Evolutionary conservation across 176 grass and related monocot genomes (phyloP).

Genomic region (Aegilops tauschii): DNA sequence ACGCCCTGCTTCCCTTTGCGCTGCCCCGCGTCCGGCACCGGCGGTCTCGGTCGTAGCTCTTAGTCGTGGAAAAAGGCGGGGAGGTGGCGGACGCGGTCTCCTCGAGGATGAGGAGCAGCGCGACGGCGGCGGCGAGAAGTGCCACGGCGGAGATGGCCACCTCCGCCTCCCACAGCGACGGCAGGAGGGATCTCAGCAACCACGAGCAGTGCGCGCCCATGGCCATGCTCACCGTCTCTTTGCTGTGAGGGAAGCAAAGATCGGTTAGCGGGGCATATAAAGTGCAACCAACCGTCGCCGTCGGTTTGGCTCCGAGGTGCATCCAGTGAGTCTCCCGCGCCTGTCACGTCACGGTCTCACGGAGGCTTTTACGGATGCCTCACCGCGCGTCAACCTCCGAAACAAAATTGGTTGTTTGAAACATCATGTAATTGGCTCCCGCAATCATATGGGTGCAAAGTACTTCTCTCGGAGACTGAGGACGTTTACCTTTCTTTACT

Average conservation of each 20-base stretch:
- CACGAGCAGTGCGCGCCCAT: slow-evolving; percentile 36
- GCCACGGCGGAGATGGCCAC: slow-evolving; percentile 57
- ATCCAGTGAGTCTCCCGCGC: background rate
- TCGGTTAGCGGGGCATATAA: background rate
- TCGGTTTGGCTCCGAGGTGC: background rate
- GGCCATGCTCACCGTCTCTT: slow-evolving; percentile 1
- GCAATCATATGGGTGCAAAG: no score
- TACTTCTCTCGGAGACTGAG: no score
- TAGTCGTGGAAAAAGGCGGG: background rate
- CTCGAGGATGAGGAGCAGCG: slow-evolving; percentile 44
- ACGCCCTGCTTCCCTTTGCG: background rate
- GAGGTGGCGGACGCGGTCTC: background rate
- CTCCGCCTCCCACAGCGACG: slow-evolving; percentile 82
- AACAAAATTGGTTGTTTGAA: no score
- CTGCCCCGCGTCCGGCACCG: background rate
- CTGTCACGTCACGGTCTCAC: background rate
- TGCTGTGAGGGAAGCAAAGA: background rate
- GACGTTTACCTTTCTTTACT: no score
- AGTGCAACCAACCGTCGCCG: background rate
- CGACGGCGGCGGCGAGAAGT: slow-evolving; percentile 41
- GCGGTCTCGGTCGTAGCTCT: background rate
- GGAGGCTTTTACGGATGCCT: no score
- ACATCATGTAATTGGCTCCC: no score
- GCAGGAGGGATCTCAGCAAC: slow-evolving; percentile 56
- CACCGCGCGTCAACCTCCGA: no score